These are phyloP conservation scores for Volvox africanus DNA, from an alignment of 139 green algal species.

Conservation along the genomic window DNA sequence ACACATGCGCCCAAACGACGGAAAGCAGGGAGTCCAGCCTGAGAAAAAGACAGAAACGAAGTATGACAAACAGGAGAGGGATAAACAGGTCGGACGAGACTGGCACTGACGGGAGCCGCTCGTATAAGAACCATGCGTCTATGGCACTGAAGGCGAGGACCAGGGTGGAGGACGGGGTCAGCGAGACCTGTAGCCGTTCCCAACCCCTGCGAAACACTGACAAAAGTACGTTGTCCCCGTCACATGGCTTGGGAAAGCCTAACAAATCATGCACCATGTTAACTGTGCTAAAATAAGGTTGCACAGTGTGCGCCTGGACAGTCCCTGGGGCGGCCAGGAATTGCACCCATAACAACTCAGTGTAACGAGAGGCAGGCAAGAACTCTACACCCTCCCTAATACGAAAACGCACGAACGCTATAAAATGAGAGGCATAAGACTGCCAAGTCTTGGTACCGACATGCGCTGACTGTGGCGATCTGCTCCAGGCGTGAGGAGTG, in stretches of 20 bases:
- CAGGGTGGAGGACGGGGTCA: not conserved
- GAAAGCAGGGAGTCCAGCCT: too few relatives aligned
- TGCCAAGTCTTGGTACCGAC: not conserved
- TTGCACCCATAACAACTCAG: not conserved
- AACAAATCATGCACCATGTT: slow-evolving; percentile 30
- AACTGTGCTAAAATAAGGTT: too few relatives aligned
- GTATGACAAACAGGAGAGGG: too few relatives aligned
- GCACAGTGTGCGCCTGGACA: not conserved
- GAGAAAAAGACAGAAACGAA: too few relatives aligned
- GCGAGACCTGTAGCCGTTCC: not conserved
- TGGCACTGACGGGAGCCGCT: not conserved
- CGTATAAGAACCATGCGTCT: not conserved
- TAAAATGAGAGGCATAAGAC: slow-evolving; percentile 5
- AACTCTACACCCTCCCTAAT: not conserved
- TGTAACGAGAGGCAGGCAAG: too few relatives aligned
- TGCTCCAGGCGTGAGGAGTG: not conserved
- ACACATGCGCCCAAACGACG: too few relatives aligned
- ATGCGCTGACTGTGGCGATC: not conserved
- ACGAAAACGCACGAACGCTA: slow-evolving; percentile 22
- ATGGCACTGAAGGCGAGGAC: not conserved
- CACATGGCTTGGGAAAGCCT: slow-evolving; percentile 12
- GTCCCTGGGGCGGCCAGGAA: not conserved
- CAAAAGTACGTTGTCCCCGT: not conserved
- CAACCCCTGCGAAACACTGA: too few relatives aligned
- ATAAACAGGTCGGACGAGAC: too few relatives aligned